A percentile compares a stretch with the other conserved stretches of the same genome.
phyloP scores from a whole-genome alignment of 305 asterid species.

The Solanum hybrid region DNA sequence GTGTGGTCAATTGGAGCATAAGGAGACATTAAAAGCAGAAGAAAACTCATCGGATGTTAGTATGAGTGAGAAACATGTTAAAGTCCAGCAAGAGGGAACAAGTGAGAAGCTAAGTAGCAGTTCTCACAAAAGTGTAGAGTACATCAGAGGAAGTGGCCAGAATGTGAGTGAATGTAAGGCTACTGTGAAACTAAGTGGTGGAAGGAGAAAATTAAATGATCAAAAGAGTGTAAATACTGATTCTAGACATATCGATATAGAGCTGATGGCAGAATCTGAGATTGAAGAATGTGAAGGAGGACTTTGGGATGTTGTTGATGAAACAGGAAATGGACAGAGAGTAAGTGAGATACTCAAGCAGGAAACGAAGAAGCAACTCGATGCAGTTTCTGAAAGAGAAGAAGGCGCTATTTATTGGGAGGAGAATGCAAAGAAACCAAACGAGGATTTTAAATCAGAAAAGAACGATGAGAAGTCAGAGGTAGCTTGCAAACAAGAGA shows the following conservation, averaged over 20 bases:
- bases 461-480: conserved; percentile 18
- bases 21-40: conserved; percentile 14
- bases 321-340: conserved; percentile 19
- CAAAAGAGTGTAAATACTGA: conserved; percentile 3
- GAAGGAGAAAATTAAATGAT: background rate
- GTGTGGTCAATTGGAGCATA: conserved; percentile 18
- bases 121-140: conserved; percentile 13
- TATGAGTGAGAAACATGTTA: conserved; percentile 1
- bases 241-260: conserved; percentile 14
- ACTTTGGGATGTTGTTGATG: conserved; percentile 21
- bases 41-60: background rate
- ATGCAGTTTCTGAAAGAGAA: conserved; percentile 19
- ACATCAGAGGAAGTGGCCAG: conserved; percentile 4
- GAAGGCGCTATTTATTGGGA: conserved; percentile 10
- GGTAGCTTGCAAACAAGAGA: conserved; percentile 22
- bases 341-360: conserved; percentile 14
- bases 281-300: conserved; percentile 28
- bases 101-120: conserved; percentile 2
- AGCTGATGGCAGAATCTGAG: conserved; percentile 15
- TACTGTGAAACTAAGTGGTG: conserved; percentile 1
- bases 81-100: conserved; percentile 6
- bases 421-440: conserved; percentile 15
- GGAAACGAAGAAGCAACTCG: conserved; percentile 28
- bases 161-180: conserved; percentile 1
- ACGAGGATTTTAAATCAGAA: conserved; percentile 14